Percentiles rank a stretch among this genome's conserved stretches.
Evolutionary conservation across 331 rosid species (phyloP).

Genomic region (Ulmus americana): DNA sequence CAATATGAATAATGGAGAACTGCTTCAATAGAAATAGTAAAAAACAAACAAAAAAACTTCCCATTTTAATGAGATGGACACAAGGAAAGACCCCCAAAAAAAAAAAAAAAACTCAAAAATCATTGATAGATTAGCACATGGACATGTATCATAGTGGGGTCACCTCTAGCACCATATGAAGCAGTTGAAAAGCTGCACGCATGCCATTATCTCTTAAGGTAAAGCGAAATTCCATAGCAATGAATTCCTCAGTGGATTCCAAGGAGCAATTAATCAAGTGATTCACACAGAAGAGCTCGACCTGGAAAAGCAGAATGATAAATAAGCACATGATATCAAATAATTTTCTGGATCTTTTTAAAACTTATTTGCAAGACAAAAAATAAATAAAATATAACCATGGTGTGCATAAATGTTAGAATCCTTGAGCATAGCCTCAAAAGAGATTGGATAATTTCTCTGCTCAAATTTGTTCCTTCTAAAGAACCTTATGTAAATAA

Average conservation of each 20-base stretch:
- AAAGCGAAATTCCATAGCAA: slow-evolving; percentile 97
- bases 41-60: neutral
- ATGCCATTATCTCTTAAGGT: slow-evolving; percentile 90
- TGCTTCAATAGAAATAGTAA: neutral
- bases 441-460: neutral
- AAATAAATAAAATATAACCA: neutral
- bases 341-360: neutral
- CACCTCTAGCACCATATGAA: slow-evolving; percentile 99
- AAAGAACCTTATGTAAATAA: neutral
- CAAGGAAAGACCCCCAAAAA: neutral
- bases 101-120: neutral
- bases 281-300: slow-evolving; percentile 96
- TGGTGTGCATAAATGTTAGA: neutral
- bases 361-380: neutral
- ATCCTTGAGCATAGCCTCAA: neutral
- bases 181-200: slow-evolving; percentile 98
- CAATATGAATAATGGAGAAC: neutral
- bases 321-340: neutral
- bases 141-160: slow-evolving; percentile 19
- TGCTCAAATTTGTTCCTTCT: neutral
- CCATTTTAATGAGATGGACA: neutral
- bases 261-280: slow-evolving; percentile 92
- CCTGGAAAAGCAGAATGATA: slow-evolving; percentile 38
- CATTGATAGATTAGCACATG: neutral
- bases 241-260: slow-evolving; percentile 97